These are phyloP conservation scores for Arthrobotrys megalospora DNA, from an alignment of 2,329 filamentous ascomycete genomes.

Conservation along the genomic window DNA sequence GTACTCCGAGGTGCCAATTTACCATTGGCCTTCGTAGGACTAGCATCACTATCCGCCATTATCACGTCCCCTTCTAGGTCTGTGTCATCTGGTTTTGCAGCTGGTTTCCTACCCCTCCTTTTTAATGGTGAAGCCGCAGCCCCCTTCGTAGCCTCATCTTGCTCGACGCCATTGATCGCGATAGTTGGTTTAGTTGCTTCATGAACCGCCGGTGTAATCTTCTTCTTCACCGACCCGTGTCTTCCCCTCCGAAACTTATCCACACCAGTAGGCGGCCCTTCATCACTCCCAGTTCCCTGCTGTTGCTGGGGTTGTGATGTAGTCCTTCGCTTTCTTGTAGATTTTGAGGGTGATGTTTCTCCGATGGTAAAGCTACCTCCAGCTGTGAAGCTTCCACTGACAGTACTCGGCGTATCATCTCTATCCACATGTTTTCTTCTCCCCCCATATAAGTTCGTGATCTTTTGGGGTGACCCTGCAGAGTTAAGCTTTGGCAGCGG, in stretches of 20 bases:
- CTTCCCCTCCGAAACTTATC: conserved; percentile 54
- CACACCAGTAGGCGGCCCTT: conserved; percentile 28
- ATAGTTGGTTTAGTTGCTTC: conserved; percentile 24
- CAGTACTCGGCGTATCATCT: conserved; percentile 51
- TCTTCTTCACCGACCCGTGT: conserved; percentile 53
- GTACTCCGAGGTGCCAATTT: conserved; percentile 39
- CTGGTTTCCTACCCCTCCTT: conserved; percentile 33
- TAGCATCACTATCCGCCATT: conserved; percentile 56
- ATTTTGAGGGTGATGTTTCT: conserved; percentile 29
- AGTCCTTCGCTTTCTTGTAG: conserved; percentile 26
- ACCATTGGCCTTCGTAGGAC: conserved; percentile 8
- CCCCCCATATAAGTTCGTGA: conserved; percentile 52
- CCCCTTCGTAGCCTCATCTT: conserved; percentile 24
- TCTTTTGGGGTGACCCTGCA: conserved; percentile 34
- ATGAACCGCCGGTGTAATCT: conserved; percentile 5
- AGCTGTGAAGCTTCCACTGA: conserved; percentile 1
- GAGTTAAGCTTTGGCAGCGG: conserved; percentile 4
- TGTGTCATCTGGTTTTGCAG: conserved; percentile 43
- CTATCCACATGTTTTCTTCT: conserved; percentile 49
- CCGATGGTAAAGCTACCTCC: conserved; percentile 21
- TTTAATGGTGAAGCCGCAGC: conserved; percentile 20
- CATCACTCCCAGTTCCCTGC: background rate
- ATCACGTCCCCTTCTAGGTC: conserved; percentile 62
- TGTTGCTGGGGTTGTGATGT: background rate
- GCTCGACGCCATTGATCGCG: conserved; percentile 24